A percentile compares a stretch with the other conserved stretches of the same genome.
Conservation (phyloP, 192 early-diverging fungal genomes). For the Podila epigama region DNA sequence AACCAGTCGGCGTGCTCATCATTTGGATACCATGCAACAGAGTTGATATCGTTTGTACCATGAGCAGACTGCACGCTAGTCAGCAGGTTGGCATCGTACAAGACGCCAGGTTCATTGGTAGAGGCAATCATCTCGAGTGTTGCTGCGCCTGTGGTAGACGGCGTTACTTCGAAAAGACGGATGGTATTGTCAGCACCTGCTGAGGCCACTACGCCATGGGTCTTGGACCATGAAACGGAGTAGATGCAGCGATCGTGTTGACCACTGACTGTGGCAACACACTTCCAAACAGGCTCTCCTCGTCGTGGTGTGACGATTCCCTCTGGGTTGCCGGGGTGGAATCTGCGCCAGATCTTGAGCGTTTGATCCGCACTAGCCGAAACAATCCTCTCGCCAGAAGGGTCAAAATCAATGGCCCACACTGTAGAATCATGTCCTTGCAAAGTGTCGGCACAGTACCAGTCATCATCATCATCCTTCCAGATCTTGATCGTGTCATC, state of each 20-base stretch:
- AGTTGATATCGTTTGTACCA: conserved; percentile 89
- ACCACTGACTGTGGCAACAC: conserved; percentile 69
- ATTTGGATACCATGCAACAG: conserved; percentile 83
- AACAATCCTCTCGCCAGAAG: conserved; percentile 63
- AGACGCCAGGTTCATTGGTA: conserved; percentile 31
- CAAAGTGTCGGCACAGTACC: conserved; percentile 90
- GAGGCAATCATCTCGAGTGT: neutral
- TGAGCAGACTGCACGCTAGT: conserved; percentile 71
- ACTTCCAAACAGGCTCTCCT: conserved; percentile 69
- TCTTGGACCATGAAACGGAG: conserved; percentile 90
- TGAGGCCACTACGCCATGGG: conserved; percentile 77
- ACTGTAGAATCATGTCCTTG: conserved; percentile 90
- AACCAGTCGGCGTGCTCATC: conserved; percentile 71
- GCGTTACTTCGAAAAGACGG: conserved; percentile 60
- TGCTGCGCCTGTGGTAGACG: conserved; percentile 4
- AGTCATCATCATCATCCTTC: conserved; percentile 96
- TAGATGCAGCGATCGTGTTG: conserved; percentile 90
- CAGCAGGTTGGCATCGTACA: conserved; percentile 29
- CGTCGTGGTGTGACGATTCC: conserved; percentile 59
- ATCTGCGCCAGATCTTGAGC: conserved; percentile 79
- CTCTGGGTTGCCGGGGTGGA: conserved; percentile 53
- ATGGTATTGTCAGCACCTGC: conserved; percentile 85
- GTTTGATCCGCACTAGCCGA: conserved; percentile 92
- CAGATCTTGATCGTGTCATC: conserved; percentile 96
- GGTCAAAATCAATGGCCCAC: conserved; percentile 92